Percentiles rank a stretch among this genome's conserved stretches.
phyloP scores from a whole-genome alignment of 768 basidiomycete genomes.

The Daedaleopsis sinensis region DNA sequence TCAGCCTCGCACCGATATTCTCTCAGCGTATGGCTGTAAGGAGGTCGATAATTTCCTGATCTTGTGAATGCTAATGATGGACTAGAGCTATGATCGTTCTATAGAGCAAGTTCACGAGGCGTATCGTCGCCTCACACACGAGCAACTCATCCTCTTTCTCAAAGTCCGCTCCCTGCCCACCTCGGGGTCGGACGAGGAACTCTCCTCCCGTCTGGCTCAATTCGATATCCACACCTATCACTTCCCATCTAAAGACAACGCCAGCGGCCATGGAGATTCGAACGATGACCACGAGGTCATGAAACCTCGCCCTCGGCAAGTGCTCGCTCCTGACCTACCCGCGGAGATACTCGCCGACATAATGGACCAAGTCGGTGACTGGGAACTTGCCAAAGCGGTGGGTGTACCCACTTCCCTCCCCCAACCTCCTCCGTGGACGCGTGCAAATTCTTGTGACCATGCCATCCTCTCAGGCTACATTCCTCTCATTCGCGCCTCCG shows the following conservation, averaged over 20 bases:
- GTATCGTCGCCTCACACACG: constrained; percentile 65
- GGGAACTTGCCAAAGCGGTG: constrained; percentile 82
- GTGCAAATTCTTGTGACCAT: constrained; percentile 68
- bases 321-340: constrained; percentile 60
- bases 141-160: constrained; percentile 77
- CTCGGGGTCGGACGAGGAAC: constrained; percentile 61
- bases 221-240: constrained; percentile 77
- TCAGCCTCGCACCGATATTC: not conserved
- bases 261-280: not conserved
- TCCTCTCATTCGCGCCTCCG: constrained; percentile 59
- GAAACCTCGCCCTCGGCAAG: constrained; percentile 33
- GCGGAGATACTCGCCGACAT: constrained; percentile 78
- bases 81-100: constrained; percentile 25
- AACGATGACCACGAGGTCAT: constrained; percentile 18
- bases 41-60: not conserved
- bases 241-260: constrained; percentile 36
- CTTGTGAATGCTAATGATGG: constrained; percentile 5
- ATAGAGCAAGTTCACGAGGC: constrained; percentile 60
- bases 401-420: constrained; percentile 71
- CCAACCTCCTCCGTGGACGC: constrained; percentile 70
- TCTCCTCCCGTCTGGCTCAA: constrained; percentile 72
- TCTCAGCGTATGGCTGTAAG: constrained; percentile 26
- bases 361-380: constrained; percentile 78
- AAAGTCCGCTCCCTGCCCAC: constrained; percentile 71
- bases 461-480: constrained; percentile 72